phyloP scores from a whole-genome alignment of 805 yeast species.

The Brettanomyces anomalus region DNA sequence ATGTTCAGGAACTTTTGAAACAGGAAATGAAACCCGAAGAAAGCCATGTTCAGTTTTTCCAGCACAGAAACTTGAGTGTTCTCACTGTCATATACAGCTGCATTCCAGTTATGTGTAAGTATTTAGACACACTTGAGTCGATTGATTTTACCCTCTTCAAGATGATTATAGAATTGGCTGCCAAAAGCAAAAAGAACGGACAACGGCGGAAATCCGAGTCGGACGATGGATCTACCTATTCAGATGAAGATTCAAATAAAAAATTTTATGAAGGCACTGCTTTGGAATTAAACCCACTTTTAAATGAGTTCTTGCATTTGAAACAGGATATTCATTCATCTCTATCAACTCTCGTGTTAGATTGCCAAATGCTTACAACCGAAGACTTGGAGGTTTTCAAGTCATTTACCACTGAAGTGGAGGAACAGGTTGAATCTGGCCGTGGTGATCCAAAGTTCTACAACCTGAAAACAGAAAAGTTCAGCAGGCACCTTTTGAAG shows the following conservation, averaged over 20 bases:
- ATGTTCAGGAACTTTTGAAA: slow-evolving; percentile 33
- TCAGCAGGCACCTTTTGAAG: slow-evolving; percentile 38
- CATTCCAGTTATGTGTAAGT: slow-evolving; percentile 38
- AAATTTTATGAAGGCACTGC: slow-evolving; percentile 27
- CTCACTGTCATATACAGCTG: slow-evolving; percentile 45
- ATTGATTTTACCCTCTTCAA: slow-evolving; percentile 50
- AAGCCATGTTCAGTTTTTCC: slow-evolving; percentile 16
- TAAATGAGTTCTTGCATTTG: slow-evolving; percentile 62
- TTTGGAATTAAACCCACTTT: slow-evolving; percentile 31
- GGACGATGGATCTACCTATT: slow-evolving; percentile 2
- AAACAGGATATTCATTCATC: slow-evolving; percentile 67
- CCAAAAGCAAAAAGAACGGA: slow-evolving; percentile 6
- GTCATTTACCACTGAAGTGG: slow-evolving; percentile 35
- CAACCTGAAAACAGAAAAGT: slow-evolving; percentile 5
- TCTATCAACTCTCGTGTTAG: slow-evolving; percentile 50
- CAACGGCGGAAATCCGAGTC: slow-evolving; percentile 20
- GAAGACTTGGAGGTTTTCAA: slow-evolving; percentile 68
- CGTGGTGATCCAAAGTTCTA: slow-evolving; percentile 28
- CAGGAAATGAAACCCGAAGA: slow-evolving; percentile 26
- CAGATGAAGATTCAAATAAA: slow-evolving; percentile 12
- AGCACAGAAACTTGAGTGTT: slow-evolving; percentile 42
- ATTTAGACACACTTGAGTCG: slow-evolving; percentile 47
- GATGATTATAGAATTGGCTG: slow-evolving; percentile 23
- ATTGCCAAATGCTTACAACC: slow-evolving; percentile 59
- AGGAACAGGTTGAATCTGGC: slow-evolving; percentile 34